Evolutionary conservation across 768 basidiomycete genomes (phyloP).

Genomic region (Macrolepiota albuminosa): DNA sequence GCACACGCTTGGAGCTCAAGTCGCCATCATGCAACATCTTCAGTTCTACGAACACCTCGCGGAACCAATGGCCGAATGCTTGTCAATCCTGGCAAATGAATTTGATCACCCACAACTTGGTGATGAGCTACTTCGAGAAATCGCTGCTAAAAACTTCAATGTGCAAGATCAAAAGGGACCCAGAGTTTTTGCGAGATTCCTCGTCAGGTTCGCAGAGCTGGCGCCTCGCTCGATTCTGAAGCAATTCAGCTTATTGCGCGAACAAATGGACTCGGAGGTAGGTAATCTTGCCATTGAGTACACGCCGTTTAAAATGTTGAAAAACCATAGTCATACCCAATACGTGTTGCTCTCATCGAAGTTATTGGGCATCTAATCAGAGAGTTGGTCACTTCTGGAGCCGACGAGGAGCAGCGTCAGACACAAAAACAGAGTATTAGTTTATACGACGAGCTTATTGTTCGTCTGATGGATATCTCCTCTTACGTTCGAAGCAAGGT

Average conservation of each 20-base stretch:
- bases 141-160: slow-evolving; percentile 71
- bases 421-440: slow-evolving; percentile 70
- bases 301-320: neutral
- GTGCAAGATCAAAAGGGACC: slow-evolving; percentile 86
- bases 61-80: slow-evolving; percentile 90
- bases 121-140: slow-evolving; percentile 88
- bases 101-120: slow-evolving; percentile 88
- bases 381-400: slow-evolving; percentile 62
- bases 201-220: slow-evolving; percentile 75
- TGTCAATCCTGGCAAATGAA: slow-evolving; percentile 73
- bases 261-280: slow-evolving; percentile 91
- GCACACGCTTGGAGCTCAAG: slow-evolving; percentile 81
- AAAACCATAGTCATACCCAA: slow-evolving; percentile 77
- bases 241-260: slow-evolving; percentile 80
- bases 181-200: slow-evolving; percentile 78
- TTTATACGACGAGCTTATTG: slow-evolving; percentile 79
- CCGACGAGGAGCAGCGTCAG: slow-evolving; percentile 35
- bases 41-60: slow-evolving; percentile 94
- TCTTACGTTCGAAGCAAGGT: slow-evolving; percentile 92
- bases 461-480: slow-evolving; percentile 83
- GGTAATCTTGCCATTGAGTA: neutral
- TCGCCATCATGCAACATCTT: slow-evolving; percentile 84
- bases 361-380: slow-evolving; percentile 81
- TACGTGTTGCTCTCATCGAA: slow-evolving; percentile 94
- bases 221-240: slow-evolving; percentile 79